These are phyloP conservation scores for Chenopodium suecicum DNA, from an alignment of 148 eudicot genomes.

Conservation along the genomic window DNA sequence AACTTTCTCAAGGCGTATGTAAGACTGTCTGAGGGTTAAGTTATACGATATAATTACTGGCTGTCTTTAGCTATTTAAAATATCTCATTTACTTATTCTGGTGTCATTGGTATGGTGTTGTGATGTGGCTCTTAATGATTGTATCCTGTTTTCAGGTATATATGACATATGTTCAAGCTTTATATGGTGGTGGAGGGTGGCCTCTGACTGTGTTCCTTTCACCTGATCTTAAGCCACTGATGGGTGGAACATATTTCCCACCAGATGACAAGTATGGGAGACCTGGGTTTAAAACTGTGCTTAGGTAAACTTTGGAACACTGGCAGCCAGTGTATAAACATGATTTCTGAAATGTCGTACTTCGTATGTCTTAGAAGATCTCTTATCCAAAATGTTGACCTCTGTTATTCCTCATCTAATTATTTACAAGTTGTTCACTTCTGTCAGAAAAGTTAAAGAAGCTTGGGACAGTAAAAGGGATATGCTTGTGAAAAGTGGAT, in stretches of 20 bases:
- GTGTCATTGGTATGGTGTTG: neutral
- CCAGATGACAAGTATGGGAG: slow-evolving; percentile 92
- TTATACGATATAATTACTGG: neutral
- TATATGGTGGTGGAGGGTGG: slow-evolving; percentile 99
- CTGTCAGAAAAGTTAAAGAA: slow-evolving; percentile 85
- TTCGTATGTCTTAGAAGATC: neutral
- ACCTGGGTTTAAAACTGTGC: slow-evolving; percentile 90
- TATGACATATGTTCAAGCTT: slow-evolving; percentile 96
- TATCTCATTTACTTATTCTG: neutral
- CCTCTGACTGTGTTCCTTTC: slow-evolving; percentile 88
- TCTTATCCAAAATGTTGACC: slow-evolving; percentile 4
- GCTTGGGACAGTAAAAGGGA: slow-evolving; percentile 86
- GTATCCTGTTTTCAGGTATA: slow-evolving; percentile 56
- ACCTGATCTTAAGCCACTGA: slow-evolving; percentile 88
- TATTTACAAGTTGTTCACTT: slow-evolving; percentile 8
- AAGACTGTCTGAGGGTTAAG: too few relatives aligned
- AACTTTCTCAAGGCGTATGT: neutral
- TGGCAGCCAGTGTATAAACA: neutral
- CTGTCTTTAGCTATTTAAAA: neutral
- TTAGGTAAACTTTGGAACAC: slow-evolving; percentile 46
- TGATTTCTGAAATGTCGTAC: neutral
- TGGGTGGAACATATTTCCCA: slow-evolving; percentile 99
- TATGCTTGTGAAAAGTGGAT: slow-evolving; percentile 68
- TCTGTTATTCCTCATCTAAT: neutral
- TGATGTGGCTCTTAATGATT: slow-evolving; percentile 5